Percentiles rank a stretch among this genome's conserved stretches.
Conservation (phyloP, 2,329 filamentous ascomycete genomes). For the Colletotrichum sp. region DNA sequence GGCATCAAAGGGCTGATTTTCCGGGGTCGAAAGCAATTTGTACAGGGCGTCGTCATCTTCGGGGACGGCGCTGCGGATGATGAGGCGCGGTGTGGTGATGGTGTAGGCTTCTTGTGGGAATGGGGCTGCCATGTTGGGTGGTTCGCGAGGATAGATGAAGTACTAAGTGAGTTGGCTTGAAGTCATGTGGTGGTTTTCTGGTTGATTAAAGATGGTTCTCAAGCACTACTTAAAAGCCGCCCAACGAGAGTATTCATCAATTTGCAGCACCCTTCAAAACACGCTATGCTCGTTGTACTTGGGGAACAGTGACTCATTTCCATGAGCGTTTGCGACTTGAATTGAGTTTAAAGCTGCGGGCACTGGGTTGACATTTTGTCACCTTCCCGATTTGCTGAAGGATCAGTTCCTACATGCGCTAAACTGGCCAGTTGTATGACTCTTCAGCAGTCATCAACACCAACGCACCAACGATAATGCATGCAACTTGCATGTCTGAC, state of each 20-base stretch:
- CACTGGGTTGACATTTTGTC: neutral
- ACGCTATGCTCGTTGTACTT: neutral
- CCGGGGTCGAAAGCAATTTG: slow-evolving; percentile 14
- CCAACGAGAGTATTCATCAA: neutral
- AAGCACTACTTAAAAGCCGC: neutral
- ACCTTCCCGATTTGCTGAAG: neutral
- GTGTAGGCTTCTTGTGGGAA: slow-evolving; percentile 14
- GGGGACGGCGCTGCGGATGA: slow-evolving; percentile 38
- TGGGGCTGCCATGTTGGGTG: neutral
- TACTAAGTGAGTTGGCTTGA: neutral
- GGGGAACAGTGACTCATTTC: neutral
- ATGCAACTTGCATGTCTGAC: neutral
- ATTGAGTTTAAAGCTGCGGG: neutral
- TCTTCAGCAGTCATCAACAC: neutral
- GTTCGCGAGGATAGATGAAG: neutral
- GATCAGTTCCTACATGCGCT: neutral
- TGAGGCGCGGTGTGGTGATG: slow-evolving; percentile 47
- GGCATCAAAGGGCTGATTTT: slow-evolving; percentile 15
- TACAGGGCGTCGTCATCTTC: slow-evolving; percentile 18
- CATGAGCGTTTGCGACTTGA: neutral
- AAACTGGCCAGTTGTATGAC: neutral
- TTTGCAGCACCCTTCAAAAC: rapidly evolving
- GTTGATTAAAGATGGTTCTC: neutral
- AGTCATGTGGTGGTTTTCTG: neutral
- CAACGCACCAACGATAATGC: neutral